Conservation (phyloP, 2,329 filamentous ascomycete species). For the Ophiostoma quercus region DNA sequence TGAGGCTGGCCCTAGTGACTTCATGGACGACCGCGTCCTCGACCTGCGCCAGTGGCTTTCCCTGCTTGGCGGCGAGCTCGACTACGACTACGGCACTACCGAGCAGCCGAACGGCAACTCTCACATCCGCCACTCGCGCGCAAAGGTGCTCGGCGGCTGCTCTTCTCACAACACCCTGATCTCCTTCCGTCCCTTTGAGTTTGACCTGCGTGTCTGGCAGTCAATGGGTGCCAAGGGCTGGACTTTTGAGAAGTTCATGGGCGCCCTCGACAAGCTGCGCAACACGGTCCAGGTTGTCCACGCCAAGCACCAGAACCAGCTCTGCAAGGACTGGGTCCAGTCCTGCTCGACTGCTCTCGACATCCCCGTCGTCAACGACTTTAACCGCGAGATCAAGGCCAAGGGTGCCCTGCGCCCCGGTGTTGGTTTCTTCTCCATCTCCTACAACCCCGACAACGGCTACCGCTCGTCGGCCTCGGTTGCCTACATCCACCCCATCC, state of each 20-base stretch:
- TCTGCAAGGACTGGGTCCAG: slow-evolving; percentile 85
- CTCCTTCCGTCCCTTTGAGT: slow-evolving; percentile 65
- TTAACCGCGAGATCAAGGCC: slow-evolving; percentile 75
- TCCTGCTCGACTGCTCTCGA: slow-evolving; percentile 72
- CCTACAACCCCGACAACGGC: slow-evolving; percentile 86
- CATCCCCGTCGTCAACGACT: slow-evolving; percentile 77
- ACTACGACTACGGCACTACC: slow-evolving; percentile 85
- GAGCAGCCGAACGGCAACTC: slow-evolving; percentile 88
- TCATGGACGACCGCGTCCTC: slow-evolving; percentile 79
- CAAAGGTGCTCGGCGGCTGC: slow-evolving; percentile 88
- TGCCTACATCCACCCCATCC: slow-evolving; percentile 87
- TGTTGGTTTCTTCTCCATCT: slow-evolving; percentile 85
- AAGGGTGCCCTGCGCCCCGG: slow-evolving; percentile 68
- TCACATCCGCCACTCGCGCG: slow-evolving; percentile 83
- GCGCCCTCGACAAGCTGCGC: slow-evolving; percentile 74
- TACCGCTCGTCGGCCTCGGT: slow-evolving; percentile 80
- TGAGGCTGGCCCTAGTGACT: slow-evolving; percentile 85
- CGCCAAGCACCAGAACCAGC: slow-evolving; percentile 76
- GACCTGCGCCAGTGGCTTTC: slow-evolving; percentile 82
- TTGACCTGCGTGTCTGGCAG: slow-evolving; percentile 82
- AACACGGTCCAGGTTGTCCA: slow-evolving; percentile 91
- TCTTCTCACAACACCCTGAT: slow-evolving; percentile 83
- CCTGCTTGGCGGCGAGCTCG: slow-evolving; percentile 77
- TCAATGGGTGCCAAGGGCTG: slow-evolving; percentile 76
- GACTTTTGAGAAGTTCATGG: slow-evolving; percentile 79